These are phyloP conservation scores for Russula abietina DNA, from an alignment of 768 basidiomycete species.

Conservation along the genomic window DNA sequence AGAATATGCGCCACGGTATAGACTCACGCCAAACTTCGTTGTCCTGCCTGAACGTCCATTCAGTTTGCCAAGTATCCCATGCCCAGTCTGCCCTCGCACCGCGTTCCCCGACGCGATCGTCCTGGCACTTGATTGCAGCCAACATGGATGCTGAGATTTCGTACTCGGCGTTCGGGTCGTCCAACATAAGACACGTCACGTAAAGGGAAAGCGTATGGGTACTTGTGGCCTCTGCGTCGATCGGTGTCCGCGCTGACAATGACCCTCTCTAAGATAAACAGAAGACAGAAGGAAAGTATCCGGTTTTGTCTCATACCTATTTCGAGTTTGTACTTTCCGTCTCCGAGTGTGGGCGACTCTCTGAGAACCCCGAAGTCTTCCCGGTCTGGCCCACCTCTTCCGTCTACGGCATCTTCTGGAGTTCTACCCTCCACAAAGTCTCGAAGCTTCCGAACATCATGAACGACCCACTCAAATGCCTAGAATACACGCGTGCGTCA, in stretches of 20 bases:
- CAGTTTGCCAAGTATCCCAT: slow-evolving; percentile 66
- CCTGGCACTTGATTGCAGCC: slow-evolving; percentile 62
- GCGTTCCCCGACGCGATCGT: slow-evolving; percentile 53
- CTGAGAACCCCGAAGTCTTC: slow-evolving; percentile 56
- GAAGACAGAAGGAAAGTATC: background rate
- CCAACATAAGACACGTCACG: slow-evolving; percentile 59
- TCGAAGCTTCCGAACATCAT: slow-evolving; percentile 49
- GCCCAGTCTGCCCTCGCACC: slow-evolving; percentile 65
- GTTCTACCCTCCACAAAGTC: slow-evolving; percentile 47
- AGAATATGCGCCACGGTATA: background rate
- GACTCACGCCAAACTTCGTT: slow-evolving; percentile 68
- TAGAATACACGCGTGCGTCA: slow-evolving; percentile 25
- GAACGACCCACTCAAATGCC: slow-evolving; percentile 72
- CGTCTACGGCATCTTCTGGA: slow-evolving; percentile 28
- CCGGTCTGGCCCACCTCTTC: slow-evolving; percentile 31
- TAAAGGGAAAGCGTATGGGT: slow-evolving; percentile 51
- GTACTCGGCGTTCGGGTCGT: slow-evolving; percentile 53
- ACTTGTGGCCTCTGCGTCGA: slow-evolving; percentile 9
- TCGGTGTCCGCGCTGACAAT: slow-evolving; percentile 8
- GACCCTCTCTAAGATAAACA: background rate
- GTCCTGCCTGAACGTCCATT: slow-evolving; percentile 64
- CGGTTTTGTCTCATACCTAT: slow-evolving; percentile 40
- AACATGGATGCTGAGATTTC: slow-evolving; percentile 62
- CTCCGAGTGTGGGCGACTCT: slow-evolving; percentile 60
- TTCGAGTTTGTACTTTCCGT: slow-evolving; percentile 67